phyloP scores from a whole-genome alignment of 2,329 filamentous ascomycete genomes.

The Neofusicoccum laricinum region DNA sequence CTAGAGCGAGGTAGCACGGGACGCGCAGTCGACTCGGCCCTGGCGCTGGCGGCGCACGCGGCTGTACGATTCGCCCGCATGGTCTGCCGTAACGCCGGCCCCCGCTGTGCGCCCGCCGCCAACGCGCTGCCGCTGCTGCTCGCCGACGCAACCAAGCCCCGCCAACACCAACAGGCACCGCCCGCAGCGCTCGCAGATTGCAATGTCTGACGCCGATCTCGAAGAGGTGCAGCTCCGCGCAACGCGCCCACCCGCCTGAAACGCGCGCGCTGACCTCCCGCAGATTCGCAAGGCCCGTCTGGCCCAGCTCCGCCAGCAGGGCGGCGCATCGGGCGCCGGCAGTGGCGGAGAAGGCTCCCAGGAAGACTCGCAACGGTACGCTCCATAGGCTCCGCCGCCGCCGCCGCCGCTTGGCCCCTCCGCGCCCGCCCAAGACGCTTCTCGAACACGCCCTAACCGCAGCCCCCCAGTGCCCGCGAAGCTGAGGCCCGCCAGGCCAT shows the following conservation, averaged over 20 bases:
- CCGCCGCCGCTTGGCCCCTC: conserved; percentile 30
- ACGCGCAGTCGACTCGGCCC: background rate
- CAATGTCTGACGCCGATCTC: conserved; percentile 65
- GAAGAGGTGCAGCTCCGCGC: conserved; percentile 51
- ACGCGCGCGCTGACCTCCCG: conserved; percentile 16
- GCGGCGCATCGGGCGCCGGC: conserved; percentile 51
- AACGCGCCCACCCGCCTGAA: conserved; percentile 1
- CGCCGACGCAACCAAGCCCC: background rate
- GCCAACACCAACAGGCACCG: conserved; percentile 12
- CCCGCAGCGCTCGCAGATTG: conserved; percentile 4
- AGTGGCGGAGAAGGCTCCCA: conserved; percentile 43
- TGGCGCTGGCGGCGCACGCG: background rate
- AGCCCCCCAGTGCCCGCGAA: conserved; percentile 38
- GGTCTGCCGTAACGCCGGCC: background rate
- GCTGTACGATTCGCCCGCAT: background rate
- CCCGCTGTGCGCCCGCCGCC: background rate
- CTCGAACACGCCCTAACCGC: conserved; percentile 13
- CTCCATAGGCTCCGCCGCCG: conserved; percentile 25
- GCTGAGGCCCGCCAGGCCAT: conserved; percentile 73
- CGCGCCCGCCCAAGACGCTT: conserved; percentile 20
- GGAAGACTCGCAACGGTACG: conserved; percentile 45
- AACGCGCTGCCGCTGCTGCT: background rate
- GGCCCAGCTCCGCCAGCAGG: conserved; percentile 80
- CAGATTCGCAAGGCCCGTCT: conserved; percentile 90
- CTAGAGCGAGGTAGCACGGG: background rate